Conservation (phyloP, 768 basidiomycete genomes). For the Podaxis sp. region DNA sequence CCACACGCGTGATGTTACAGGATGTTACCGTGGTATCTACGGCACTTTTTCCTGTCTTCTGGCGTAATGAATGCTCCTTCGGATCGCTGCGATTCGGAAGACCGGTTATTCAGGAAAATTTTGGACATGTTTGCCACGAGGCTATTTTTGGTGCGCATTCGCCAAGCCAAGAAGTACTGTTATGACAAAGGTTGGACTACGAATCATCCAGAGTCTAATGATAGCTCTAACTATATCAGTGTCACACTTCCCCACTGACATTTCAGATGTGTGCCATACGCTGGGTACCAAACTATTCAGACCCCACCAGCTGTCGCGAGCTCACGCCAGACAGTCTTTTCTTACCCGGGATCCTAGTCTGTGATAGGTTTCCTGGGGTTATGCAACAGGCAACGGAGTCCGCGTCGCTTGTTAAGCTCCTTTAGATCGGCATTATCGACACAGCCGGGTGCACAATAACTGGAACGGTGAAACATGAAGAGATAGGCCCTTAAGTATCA, state of each 20-base stretch:
- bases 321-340: background rate
- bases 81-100: background rate
- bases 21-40: background rate
- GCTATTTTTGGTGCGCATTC: background rate
- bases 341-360: background rate
- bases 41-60: background rate
- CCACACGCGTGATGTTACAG: background rate
- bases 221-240: constrained; percentile 5
- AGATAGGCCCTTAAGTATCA: background rate
- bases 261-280: background rate
- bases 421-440: background rate
- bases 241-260: background rate
- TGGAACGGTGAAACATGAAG: background rate
- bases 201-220: constrained; percentile 1
- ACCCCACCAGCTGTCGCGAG: background rate
- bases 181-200: background rate
- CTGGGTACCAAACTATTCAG: background rate
- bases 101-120: background rate
- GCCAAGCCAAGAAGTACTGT: constrained; percentile 10
- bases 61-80: background rate
- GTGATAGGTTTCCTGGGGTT: too few relatives aligned
- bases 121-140: background rate
- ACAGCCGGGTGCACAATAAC: background rate
- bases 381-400: background rate
- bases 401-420: background rate